Conservation (phyloP, 805 yeast genomes). For the Saturnispora silvae region DNA sequence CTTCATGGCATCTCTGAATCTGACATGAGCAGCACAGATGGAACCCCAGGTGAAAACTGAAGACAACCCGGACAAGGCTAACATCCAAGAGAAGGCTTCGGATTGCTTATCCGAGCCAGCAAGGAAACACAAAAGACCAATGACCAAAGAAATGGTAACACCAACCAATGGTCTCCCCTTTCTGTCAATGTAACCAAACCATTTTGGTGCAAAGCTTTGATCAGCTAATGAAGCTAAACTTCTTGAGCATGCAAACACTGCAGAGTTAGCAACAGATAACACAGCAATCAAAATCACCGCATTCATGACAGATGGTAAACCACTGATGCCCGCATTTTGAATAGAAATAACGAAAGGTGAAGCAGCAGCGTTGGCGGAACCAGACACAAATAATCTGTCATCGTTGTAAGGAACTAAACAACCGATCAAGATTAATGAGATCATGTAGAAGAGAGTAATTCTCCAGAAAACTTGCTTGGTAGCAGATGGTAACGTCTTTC, state of each 20-base stretch:
- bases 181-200: constrained; percentile 61
- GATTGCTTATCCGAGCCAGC: constrained; percentile 49
- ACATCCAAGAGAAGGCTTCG: constrained; percentile 61
- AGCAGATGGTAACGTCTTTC: constrained; percentile 48
- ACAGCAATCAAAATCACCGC: constrained; percentile 66
- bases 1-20: constrained; percentile 58
- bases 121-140: constrained; percentile 53
- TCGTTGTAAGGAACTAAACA: constrained; percentile 47
- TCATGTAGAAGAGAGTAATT: constrained; percentile 42
- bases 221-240: constrained; percentile 57
- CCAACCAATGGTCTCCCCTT: constrained; percentile 72
- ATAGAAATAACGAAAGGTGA: constrained; percentile 75
- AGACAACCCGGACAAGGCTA: constrained; percentile 68
- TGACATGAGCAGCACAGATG: constrained; percentile 54
- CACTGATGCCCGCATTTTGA: constrained; percentile 47
- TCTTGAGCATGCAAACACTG: constrained; percentile 66
- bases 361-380: constrained; percentile 43
- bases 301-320: constrained; percentile 63
- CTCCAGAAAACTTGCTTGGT: constrained; percentile 55
- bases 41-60: constrained; percentile 77
- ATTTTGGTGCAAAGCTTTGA: constrained; percentile 56
- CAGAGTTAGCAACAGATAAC: constrained; percentile 66
- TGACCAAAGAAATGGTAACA: constrained; percentile 38
- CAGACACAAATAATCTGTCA: constrained; percentile 34
- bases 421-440: constrained; percentile 38